Evolutionary conservation across 129 eudicot genomes (phyloP), one percentile per base, ranked within the genome.

Genomic region (Ambrosia artemisiifolia): DNA sequence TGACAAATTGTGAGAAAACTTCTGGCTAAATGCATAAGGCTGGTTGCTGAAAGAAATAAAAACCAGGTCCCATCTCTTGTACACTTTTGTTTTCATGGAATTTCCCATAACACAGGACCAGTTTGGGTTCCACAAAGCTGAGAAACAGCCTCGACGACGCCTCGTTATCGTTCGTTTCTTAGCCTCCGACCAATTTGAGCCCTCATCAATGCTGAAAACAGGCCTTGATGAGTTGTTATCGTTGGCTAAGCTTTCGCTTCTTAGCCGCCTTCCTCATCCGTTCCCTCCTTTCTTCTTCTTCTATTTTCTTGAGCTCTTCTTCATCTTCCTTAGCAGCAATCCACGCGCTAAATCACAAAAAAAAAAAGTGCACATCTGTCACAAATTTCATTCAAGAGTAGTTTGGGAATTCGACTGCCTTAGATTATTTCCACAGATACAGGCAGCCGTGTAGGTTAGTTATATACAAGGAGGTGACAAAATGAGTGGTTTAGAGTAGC

Each of bases 251-350:
- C 61, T 78, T 78, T 43, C 82, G 60, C 65, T 44, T 78, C 67
- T 78, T 76, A 0, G 79, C 73, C 40, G 24, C 75, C 49, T 55
- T 77, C 49, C 76, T 77, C 77, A 63, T 53, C 3, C 62, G 16
- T 78, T 78, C 82, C 49, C 73, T 72, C 67, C 77, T 46, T 71
- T 78, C 77, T 63, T 92, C 98, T 78, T 88, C 96, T 80, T 84
- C 90, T 18, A 84, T 83, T 75, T 82, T 77, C 9, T 79, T 83
- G 14, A 72, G 83, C 72, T 92, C 89, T 85, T 89, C 96, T 75
- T 87, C 96, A 46, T 92, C 98, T 75, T 92, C 98, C 79, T 55
- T 53, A 46, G 77, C 75, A 20, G 90, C 98, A 54, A 89, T 89
- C 77, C 69, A 61, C 38, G 88, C 93, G 83, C 96, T 92, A 81